These are phyloP conservation scores for Verbena officinalis DNA, from an alignment of 257 asterid genomes.

Conservation along the genomic window DNA sequence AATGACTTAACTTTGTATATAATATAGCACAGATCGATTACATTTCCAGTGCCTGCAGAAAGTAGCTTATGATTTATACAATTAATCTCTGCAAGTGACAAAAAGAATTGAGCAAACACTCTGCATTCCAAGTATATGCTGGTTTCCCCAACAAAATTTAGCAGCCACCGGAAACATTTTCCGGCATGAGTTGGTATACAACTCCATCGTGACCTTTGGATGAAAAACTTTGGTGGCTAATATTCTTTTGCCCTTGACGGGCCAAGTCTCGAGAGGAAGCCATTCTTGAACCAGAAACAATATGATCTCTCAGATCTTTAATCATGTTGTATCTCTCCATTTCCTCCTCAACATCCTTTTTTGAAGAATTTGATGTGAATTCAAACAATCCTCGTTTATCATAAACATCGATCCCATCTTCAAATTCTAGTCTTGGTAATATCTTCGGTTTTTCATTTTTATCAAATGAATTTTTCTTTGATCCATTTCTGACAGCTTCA, in stretches of 20 bases:
- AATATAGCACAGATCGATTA: slow-evolving; percentile 15
- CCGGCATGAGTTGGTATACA: slow-evolving; percentile 44
- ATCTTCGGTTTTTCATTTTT: background rate
- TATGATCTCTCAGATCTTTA: slow-evolving; percentile 81
- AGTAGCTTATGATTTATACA: slow-evolving; percentile 53
- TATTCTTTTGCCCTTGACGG: no score
- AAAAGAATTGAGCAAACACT: slow-evolving; percentile 48
- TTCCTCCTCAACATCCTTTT: slow-evolving; percentile 69
- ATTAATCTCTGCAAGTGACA: slow-evolving; percentile 37
- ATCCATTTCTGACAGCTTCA: slow-evolving; percentile 32
- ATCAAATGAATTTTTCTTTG: slow-evolving; percentile 45
- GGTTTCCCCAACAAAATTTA: slow-evolving; percentile 11
- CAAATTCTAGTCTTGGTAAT: slow-evolving; percentile 28
- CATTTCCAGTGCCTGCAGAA: slow-evolving; percentile 37
- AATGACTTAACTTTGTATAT: background rate
- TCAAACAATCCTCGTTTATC: slow-evolving; percentile 48
- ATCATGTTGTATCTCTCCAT: slow-evolving; percentile 87
- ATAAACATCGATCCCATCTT: slow-evolving; percentile 20
- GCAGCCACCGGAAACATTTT: background rate
- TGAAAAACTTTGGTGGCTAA: slow-evolving; percentile 29
- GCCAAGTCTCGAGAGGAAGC: slow-evolving; percentile 41
- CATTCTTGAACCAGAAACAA: slow-evolving; percentile 65
- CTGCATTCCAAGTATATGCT: slow-evolving; percentile 27
- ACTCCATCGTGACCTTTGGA: slow-evolving; percentile 48
- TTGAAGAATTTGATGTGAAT: slow-evolving; percentile 58